Percentiles rank a stretch among this genome's conserved stretches.
phyloP scores from a whole-genome alignment of 2,329 filamentous ascomycete species.

The Fusarium sp. region DNA sequence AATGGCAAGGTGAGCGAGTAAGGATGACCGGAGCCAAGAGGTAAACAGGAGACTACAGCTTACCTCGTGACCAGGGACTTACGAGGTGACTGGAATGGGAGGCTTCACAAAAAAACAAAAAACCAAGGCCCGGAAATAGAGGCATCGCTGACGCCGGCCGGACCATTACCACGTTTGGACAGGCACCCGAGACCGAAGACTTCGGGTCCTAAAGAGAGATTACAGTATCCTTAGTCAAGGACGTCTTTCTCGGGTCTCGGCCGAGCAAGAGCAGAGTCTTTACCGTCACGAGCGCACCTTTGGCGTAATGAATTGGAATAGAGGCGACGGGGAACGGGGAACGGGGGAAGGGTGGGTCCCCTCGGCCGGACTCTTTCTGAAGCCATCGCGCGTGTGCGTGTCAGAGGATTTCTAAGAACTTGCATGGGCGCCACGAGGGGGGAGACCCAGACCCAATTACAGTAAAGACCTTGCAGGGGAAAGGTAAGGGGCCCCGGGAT shows the following conservation, averaged over 20 bases:
- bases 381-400: conserved; percentile 5
- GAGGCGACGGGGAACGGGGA: conserved; percentile 4
- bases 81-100: conserved; percentile 11
- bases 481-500: conserved; percentile 17
- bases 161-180: neutral
- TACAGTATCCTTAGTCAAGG: neutral
- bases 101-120: conserved; percentile 8
- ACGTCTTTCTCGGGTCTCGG: conserved; percentile 16
- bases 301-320: conserved; percentile 13
- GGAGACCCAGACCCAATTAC: conserved; percentile 6
- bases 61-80: neutral
- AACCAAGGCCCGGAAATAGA: conserved; percentile 1
- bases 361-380: conserved; percentile 15
- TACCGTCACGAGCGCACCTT: conserved; percentile 28
- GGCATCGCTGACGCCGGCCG: conserved; percentile 5
- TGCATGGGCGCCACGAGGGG: conserved; percentile 4
- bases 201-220: neutral
- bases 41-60: conserved; percentile 1
- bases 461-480: conserved; percentile 12
- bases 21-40: neutral
- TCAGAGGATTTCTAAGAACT: neutral
- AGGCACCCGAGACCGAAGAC: neutral
- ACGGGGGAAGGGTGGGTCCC: neutral
- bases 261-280: conserved; percentile 14
- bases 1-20: conserved; percentile 4